Percentiles rank a stretch among this genome's conserved stretches.
Evolutionary conservation across 192 early-diverging fungal genomes (phyloP).

Genomic region (Gamsiella multidivaricata): DNA sequence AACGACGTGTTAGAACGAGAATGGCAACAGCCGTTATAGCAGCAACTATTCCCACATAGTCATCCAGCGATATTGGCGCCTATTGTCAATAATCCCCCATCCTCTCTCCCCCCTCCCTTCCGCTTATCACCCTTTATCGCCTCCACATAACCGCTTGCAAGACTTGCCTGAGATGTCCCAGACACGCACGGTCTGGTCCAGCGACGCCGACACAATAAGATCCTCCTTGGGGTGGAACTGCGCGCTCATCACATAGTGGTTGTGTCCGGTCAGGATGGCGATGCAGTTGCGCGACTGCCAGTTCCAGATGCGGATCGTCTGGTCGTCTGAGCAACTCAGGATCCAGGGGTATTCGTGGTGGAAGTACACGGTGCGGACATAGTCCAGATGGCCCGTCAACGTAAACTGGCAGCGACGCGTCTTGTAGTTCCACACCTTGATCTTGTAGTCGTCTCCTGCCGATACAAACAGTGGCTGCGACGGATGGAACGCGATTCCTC

Average conservation of each 20-base stretch:
- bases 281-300: constrained; percentile 99
- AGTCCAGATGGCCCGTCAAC: constrained; percentile 97
- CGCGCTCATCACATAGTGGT: constrained; percentile 99
- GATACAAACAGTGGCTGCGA: constrained; percentile 98
- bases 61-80: constrained; percentile 44
- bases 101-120: too few relatives aligned
- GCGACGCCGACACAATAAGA: constrained; percentile 92
- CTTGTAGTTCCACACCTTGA: constrained; percentile 99
- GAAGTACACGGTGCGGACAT: constrained; percentile 96
- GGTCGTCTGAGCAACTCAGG: constrained; percentile 95
- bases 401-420: constrained; percentile 96
- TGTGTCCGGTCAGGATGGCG: constrained; percentile 96
- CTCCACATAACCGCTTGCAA: constrained; percentile 96
- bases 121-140: too few relatives aligned
- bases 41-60: constrained; percentile 98
- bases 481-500: constrained; percentile 95
- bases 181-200: constrained; percentile 98
- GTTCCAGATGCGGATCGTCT: constrained; percentile 99
- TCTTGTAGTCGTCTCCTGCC: constrained; percentile 99
- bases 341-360: constrained; percentile 99
- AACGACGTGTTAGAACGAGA: too few relatives aligned
- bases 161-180: constrained; percentile 95
- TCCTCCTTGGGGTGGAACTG: constrained; percentile 99
- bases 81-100: not conserved
- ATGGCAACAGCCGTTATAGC: too few relatives aligned